Evolutionary conservation across 2,329 filamentous ascomycete species (phyloP).

Genomic region (Dothideomycetidae sp.): DNA sequence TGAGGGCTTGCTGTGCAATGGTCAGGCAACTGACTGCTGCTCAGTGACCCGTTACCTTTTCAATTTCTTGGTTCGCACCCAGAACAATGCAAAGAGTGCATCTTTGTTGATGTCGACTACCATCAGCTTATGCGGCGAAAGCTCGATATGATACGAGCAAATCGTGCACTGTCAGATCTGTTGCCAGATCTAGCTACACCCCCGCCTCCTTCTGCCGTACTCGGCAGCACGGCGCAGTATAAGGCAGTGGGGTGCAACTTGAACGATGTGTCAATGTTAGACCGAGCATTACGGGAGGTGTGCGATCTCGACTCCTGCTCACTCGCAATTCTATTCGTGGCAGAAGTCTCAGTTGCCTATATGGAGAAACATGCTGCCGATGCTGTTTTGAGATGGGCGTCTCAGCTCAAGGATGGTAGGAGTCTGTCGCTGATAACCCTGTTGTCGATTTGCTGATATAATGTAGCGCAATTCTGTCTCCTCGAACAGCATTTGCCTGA

Average conservation of each 20-base stretch:
- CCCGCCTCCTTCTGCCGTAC: conserved; percentile 28
- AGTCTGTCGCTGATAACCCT: conserved; percentile 12
- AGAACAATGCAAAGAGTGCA: conserved; percentile 40
- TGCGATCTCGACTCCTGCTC: conserved; percentile 44
- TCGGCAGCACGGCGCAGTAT: conserved; percentile 56
- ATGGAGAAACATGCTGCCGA: conserved; percentile 66
- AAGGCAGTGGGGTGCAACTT: conserved; percentile 71
- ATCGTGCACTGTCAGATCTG: conserved; percentile 42
- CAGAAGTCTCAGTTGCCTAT: conserved; percentile 83
- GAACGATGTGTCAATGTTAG: conserved; percentile 48
- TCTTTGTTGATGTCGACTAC: conserved; percentile 79
- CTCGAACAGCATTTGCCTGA: conserved; percentile 77
- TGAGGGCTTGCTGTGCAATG: neutral
- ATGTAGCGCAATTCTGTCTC: conserved; percentile 64
- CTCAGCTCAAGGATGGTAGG: conserved; percentile 51
- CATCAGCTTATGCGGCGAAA: conserved; percentile 66
- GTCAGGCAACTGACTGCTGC: conserved; percentile 2
- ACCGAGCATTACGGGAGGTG: conserved; percentile 43
- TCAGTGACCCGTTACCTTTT: conserved; percentile 79
- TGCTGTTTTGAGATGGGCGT: conserved; percentile 64
- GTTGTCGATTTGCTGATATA: conserved; percentile 14
- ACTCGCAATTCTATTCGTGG: conserved; percentile 55
- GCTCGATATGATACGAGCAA: conserved; percentile 49
- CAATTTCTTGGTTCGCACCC: conserved; percentile 59
- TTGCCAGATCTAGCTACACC: conserved; percentile 25